Percentiles rank a stretch among this genome's conserved stretches.
These are phyloP conservation scores for Hypoxylon trugodes DNA, from an alignment of 495 filamentous ascomycete genomes.

Conservation along the genomic window DNA sequence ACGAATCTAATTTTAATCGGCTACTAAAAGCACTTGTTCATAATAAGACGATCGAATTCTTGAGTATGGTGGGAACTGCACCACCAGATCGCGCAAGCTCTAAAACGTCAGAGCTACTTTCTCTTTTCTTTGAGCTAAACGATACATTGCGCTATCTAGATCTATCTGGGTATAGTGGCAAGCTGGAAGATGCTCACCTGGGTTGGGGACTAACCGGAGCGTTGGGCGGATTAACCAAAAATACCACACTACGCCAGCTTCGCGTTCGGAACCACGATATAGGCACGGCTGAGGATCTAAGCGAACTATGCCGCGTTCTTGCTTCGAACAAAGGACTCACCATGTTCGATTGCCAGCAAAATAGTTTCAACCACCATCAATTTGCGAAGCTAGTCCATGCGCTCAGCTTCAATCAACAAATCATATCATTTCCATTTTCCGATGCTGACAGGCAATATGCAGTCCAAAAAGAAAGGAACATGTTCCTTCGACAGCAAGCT, in stretches of 20 bases:
- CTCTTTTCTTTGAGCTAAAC: constrained; percentile 81
- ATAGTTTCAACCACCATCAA: constrained; percentile 50
- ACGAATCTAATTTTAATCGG: constrained; percentile 77
- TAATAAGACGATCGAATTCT: constrained; percentile 75
- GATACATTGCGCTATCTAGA: constrained; percentile 78
- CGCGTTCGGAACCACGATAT: constrained; percentile 69
- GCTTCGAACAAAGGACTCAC: constrained; percentile 37
- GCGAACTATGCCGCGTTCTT: constrained; percentile 39
- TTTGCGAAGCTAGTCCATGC: constrained; percentile 39
- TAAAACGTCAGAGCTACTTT: constrained; percentile 77
- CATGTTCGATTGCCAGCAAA: constrained; percentile 51
- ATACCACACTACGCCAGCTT: constrained; percentile 77
- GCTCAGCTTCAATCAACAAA: constrained; percentile 32
- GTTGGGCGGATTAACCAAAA: constrained; percentile 77
- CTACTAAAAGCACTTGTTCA: constrained; percentile 74
- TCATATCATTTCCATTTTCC: constrained; percentile 41
- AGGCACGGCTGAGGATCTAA: constrained; percentile 59
- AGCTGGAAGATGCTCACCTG: constrained; percentile 84
- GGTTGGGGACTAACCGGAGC: constrained; percentile 83
- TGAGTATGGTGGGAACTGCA: constrained; percentile 91
- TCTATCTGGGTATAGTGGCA: constrained; percentile 87
- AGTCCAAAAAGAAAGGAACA: constrained; percentile 34
- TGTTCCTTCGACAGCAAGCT: constrained; percentile 26
- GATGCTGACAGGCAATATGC: constrained; percentile 37
- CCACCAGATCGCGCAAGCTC: constrained; percentile 79